Base-by-base conservation (phyloP, 1,284 basidiomycete genomes). In the Neolentinus lepideus region DNA sequence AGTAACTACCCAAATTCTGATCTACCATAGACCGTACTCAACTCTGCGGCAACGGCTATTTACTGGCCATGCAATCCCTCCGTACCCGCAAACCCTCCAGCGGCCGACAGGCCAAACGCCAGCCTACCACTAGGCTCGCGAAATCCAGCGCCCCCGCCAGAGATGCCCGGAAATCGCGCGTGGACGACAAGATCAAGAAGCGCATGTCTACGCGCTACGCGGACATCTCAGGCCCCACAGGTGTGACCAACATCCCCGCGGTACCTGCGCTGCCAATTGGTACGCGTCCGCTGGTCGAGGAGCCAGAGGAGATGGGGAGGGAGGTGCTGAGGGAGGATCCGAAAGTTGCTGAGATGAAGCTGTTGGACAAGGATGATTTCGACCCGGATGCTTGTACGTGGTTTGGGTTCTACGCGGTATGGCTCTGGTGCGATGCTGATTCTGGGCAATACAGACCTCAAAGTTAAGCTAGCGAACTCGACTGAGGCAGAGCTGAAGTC, bases 181-280 rank as follows among this genome's bases (percentile, higher is more conserved):
- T 95, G 56, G 91, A 92, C 68, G 93, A 94, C 79, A 92, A 90
- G 75, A 92, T 95, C 71, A 92, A 92, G 80, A 91, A 92, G 72
- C 87, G 93, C 61, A 86, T 94, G 84, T 93, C 91, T 16, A 90
- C 87, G 80, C 83, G 92, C 67, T 95, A 92, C 78, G 88, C 88
- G 51, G 88, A 90, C 60, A 88, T 90, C 58, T 86, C 86, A 2
- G 74, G 77, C 14, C 83, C 86, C 2, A 82, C 81, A 1, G 75
- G 81, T 48, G 68, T 26, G 22, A 29, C 69, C 29, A 67, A 66
- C 19, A 64, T 84, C 2, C 81, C 83, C 12, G 66, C 76, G 6
- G 67, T 85, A 33, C 90, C 90, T 1, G 77, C 80, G 14, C 62
- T 90, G 53, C 84, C 85, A 0, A 67, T 72, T 55, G 67, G 71